Evolutionary conservation across 2,329 filamentous ascomycete genomes (phyloP), one percentile per base, ranked within the genome.

Genomic region (Fusarium irregulare): DNA sequence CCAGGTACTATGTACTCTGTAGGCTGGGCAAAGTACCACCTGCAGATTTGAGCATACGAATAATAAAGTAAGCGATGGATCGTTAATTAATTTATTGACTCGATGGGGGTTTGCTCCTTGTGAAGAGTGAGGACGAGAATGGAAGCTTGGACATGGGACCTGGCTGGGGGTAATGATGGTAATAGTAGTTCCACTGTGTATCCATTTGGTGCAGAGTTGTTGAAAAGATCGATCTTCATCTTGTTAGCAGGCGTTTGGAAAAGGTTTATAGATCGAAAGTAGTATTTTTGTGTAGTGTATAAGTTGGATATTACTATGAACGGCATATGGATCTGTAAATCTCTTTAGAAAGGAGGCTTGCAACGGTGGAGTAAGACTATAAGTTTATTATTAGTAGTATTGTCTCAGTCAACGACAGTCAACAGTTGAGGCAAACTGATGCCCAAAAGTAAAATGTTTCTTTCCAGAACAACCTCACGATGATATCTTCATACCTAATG

Each of bases 221-320:
- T 40, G 32, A 28, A 45, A 28, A 41, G 45, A 66, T 66, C 55
- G 48, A 66, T 66, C 55, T 34, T 48, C 44, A 42, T 28, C 25
- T 54, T 51, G 12, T 42, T 30, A 54, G 56, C 41, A 41, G 41
- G 46, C 32, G 27, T 41, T 45, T 23, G 14, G n/a, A 46, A 62
- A n/a, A 47, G 48, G 23, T 37, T 54, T 34, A 54, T 66, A 25
- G 42, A 60, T 66, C 54, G 62, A 27, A 42, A 65, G 60, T 60
- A 27, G 34, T 40, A 66, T 48, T 66, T 50, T 50, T 60, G 30
- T 59, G 28, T 45, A 34, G 23, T 48, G 23, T 41, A 51, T 25
- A 47, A 48, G 23, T 49, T 48, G 53, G n/a, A 32, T 48, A 32
- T 32, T 20, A 28, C 30, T 44, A 21, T 61, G 25, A 28, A 32